These are phyloP conservation scores for Ustilago tritici DNA, from an alignment of 1,284 basidiomycete genomes.

Conservation along the genomic window DNA sequence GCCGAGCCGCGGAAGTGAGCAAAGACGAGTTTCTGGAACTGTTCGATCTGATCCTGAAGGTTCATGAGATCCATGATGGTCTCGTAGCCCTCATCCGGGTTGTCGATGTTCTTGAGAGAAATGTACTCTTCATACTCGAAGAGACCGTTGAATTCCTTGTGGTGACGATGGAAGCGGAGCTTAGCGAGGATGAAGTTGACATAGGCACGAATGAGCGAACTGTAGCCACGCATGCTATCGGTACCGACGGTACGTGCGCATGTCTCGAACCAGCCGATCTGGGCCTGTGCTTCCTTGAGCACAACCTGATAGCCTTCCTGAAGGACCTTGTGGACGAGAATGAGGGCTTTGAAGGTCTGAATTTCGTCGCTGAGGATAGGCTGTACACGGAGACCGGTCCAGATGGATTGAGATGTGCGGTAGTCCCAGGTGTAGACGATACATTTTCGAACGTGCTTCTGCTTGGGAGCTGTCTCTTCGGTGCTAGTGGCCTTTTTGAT, in stretches of 20 bases:
- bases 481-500: conserved; percentile 68
- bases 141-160: conserved; percentile 69
- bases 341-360: conserved; percentile 70
- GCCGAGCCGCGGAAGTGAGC: conserved; percentile 63
- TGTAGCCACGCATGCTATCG: conserved; percentile 65
- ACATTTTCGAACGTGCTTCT: conserved; percentile 69
- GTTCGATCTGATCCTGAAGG: conserved; percentile 69
- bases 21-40: conserved; percentile 69
- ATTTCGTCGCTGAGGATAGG: conserved; percentile 69
- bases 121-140: conserved; percentile 70
- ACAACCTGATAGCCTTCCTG: conserved; percentile 68
- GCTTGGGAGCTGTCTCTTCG: conserved; percentile 68
- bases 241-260: conserved; percentile 63
- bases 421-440: conserved; percentile 70
- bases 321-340: conserved; percentile 68
- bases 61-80: conserved; percentile 70
- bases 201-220: conserved; percentile 66
- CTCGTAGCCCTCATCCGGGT: conserved; percentile 69
- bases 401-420: conserved; percentile 67
- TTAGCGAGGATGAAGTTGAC: conserved; percentile 68
- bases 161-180: conserved; percentile 68
- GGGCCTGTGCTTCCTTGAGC: conserved; percentile 67
- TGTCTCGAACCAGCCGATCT: conserved; percentile 69
- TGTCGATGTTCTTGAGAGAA: conserved; percentile 70
- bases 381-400: conserved; percentile 67